These are phyloP conservation scores for Rhytidhysteron rufulum DNA, from an alignment of 2,329 filamentous ascomycete species.

Conservation along the genomic window DNA sequence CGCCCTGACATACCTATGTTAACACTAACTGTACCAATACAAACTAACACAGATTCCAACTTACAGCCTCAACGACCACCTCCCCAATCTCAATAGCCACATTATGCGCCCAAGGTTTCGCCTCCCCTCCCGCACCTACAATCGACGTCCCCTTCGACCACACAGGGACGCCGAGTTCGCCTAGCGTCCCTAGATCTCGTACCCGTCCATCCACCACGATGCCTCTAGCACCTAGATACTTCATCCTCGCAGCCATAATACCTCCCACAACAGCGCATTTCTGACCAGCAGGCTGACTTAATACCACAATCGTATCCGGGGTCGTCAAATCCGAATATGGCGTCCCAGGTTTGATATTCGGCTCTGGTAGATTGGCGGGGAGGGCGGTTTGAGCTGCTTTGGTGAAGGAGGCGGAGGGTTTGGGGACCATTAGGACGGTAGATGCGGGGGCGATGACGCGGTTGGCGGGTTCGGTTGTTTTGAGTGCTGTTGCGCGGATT, in stretches of 20 bases:
- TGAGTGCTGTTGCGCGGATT: constrained; percentile 18
- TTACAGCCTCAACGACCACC: constrained; percentile 31
- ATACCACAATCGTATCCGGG: constrained; percentile 59
- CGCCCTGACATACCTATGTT: constrained; percentile 45
- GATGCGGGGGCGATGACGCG: constrained; percentile 53
- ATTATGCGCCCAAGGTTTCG: constrained; percentile 53
- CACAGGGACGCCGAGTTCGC: constrained; percentile 54
- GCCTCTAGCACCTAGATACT: constrained; percentile 55
- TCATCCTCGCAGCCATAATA: constrained; percentile 70
- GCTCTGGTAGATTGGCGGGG: constrained; percentile 12
- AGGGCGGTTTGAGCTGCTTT: constrained; percentile 10
- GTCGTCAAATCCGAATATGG: constrained; percentile 68
- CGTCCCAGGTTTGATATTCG: constrained; percentile 55
- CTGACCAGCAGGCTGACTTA: constrained; percentile 63
- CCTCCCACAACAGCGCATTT: constrained; percentile 71
- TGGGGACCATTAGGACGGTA: constrained; percentile 61
- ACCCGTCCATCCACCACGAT: constrained; percentile 66
- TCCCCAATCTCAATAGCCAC: constrained; percentile 37
- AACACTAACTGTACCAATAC: background rate
- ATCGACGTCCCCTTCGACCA: constrained; percentile 57
- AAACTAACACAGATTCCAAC: background rate
- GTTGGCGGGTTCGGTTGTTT: constrained; percentile 14
- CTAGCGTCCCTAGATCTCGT: constrained; percentile 62
- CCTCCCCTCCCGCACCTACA: constrained; percentile 55
- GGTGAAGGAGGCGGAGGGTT: constrained; percentile 40